Conservation (phyloP, 2,329 filamentous ascomycete genomes). For the Tetracladium maxilliforme region DNA sequence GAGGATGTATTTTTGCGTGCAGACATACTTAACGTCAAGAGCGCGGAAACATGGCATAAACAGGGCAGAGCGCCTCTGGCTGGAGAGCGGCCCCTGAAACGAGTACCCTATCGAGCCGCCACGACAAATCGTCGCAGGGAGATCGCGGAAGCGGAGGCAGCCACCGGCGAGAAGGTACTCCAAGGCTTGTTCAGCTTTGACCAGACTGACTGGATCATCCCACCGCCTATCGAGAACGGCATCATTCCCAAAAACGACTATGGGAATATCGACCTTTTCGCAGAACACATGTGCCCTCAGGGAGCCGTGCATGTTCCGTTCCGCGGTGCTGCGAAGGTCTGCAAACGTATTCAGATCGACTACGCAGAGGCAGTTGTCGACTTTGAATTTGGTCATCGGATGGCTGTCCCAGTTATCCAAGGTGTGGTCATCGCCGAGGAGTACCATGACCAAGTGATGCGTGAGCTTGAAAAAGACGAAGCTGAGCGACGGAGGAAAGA, state of each 20-base stretch:
- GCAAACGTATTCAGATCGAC: conserved; percentile 72
- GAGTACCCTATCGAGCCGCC: conserved; percentile 79
- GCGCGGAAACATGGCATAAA: conserved; percentile 94
- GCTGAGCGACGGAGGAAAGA: conserved; percentile 64
- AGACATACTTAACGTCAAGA: conserved; percentile 77
- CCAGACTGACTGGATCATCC: conserved; percentile 94
- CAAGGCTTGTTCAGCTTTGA: conserved; percentile 74
- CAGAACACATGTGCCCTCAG: conserved; percentile 77
- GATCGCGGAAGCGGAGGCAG: conserved; percentile 67
- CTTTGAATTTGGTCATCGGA: conserved; percentile 90
- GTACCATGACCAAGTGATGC: conserved; percentile 57
- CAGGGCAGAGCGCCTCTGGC: conserved; percentile 66
- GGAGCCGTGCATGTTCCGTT: conserved; percentile 77
- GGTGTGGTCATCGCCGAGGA: conserved; percentile 82
- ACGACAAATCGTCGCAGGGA: conserved; percentile 79
- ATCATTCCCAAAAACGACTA: conserved; percentile 88
- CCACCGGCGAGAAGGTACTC: conserved; percentile 64
- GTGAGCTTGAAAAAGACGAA: conserved; percentile 67
- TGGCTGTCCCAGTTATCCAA: conserved; percentile 82
- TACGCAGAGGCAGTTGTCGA: conserved; percentile 90
- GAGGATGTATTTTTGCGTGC: conserved; percentile 70
- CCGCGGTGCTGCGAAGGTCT: conserved; percentile 63
- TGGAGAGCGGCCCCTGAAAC: conserved; percentile 66
- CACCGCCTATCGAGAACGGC: conserved; percentile 69
- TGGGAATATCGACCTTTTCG: conserved; percentile 93